Evolutionary conservation across 345 rosid species (phyloP).

Genomic region (Eucalyptus cloeziana): DNA sequence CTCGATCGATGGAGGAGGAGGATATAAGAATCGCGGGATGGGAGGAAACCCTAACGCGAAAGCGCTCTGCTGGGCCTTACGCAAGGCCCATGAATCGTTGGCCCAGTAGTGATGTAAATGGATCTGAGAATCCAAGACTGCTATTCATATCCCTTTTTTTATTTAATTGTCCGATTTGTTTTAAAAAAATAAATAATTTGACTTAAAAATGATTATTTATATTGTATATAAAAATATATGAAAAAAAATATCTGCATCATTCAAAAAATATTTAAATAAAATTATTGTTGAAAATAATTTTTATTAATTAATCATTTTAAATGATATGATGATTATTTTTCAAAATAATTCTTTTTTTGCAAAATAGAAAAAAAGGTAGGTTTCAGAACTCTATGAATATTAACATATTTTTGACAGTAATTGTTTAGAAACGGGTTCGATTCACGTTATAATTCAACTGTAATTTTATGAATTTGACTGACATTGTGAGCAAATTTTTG

Average conservation of each 20-base stretch:
- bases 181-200: fast-evolving
- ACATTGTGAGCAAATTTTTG: fast-evolving
- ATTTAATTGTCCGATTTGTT: neutral
- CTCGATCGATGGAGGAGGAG: neutral
- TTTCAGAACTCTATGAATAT: neutral
- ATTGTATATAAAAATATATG: neutral
- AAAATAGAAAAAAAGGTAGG: fast-evolving
- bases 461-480: fast-evolving
- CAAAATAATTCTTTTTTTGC: neutral
- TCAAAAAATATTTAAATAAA: neutral
- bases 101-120: neutral
- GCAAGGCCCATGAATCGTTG: neutral
- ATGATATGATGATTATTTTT: neutral
- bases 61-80: neutral
- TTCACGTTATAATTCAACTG: fast-evolving
- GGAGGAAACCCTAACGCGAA: neutral
- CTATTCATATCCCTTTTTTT: fast-evolving
- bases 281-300: neutral
- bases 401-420: fast-evolving
- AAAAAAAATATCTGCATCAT: fast-evolving
- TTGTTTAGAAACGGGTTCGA: neutral
- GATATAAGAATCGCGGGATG: neutral
- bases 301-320: neutral
- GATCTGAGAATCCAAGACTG: neutral
- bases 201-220: fast-evolving